These are phyloP conservation scores for Anthoceros angustus DNA, from an alignment of 225 moss, liverwort and hornwort species.

Conservation along the genomic window DNA sequence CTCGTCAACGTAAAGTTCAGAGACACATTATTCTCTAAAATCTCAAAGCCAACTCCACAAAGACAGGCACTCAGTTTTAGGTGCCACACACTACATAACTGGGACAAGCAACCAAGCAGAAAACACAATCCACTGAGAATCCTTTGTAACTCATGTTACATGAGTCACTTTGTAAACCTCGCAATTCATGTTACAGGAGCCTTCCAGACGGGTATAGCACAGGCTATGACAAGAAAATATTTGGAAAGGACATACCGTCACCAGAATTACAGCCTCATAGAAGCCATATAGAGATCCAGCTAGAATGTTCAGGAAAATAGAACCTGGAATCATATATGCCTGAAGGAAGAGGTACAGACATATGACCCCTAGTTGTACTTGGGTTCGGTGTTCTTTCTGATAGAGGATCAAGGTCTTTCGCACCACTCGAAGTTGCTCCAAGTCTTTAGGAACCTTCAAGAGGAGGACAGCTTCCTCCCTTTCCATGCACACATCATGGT, in stretches of 20 bases:
- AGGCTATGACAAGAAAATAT: background rate
- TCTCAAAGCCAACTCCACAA: background rate
- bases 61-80: too few relatives aligned
- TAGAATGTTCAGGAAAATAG: constrained; percentile 39
- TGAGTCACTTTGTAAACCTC: too few relatives aligned
- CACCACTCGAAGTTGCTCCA: constrained; percentile 26
- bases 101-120: background rate
- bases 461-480: constrained; percentile 9
- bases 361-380: constrained; percentile 35
- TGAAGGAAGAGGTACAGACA: constrained; percentile 43
- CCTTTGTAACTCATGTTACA: too few relatives aligned
- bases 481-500: too few relatives aligned
- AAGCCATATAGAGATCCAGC: constrained; percentile 43
- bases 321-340: constrained; percentile 41
- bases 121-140: too few relatives aligned
- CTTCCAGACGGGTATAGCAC: background rate
- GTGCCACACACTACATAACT: too few relatives aligned
- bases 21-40: background rate
- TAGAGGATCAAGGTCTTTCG: constrained; percentile 28
- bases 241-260: constrained; percentile 20
- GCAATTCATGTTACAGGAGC: too few relatives aligned
- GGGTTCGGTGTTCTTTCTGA: constrained; percentile 33
- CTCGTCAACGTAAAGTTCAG: background rate
- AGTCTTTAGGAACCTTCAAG: constrained; percentile 26
- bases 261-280: constrained; percentile 35